Base-by-base conservation (phyloP, 2,329 filamentous ascomycete species). In the Sordariomycetes sp. region DNA sequence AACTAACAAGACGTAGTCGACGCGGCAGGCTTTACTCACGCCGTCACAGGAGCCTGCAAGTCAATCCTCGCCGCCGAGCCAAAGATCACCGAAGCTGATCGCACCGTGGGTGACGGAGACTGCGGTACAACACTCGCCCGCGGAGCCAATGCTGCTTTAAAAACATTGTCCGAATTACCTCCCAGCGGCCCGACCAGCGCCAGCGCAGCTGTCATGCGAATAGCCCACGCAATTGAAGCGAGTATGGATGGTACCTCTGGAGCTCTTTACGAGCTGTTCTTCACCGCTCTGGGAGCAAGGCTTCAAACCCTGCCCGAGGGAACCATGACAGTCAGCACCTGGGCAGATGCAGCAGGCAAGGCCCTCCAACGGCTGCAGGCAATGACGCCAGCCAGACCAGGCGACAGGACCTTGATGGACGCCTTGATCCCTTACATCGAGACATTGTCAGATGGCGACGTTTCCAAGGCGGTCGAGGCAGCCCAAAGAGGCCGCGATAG, bases 191-290 rank as follows among this genome's bases (percentile, higher is more conserved):
- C 11, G 8, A n/a, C 17, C 30, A 20, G 23, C 5, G 20, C 20
- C 10, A n/a, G 11, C 12, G 30, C n/a, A 11, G 17, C 20, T n/a
- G 23, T 32, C 17, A 19, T 32, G 9, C 17, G 16, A 7, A 23
- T 23, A 12, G 30, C 30, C n/a, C 15, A 21, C 12, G 16, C 11
- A 11, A 17, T 32, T 14, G 30, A 32, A 14, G 12, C 17, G n/a
- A 21, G n/a, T n/a, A 32, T 32, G 30, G 30, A 32, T 12, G 30
- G 30, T 12, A 32, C 30, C 10, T 32, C 30, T 19, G 30, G 30
- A 8, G 30, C 30, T 8, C n/a, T 32, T 6, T 32, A 32, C 20
- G 30, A 19, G 17, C 20, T 32, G 30, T 32, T 32, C 30, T 32
- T 32, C 20, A 32, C 17, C 6, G 30, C 17, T 2, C 20, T 32